These are phyloP conservation scores for Nicotiana noctiflora DNA, from an alignment of 257 asterid genomes.

Conservation along the genomic window DNA sequence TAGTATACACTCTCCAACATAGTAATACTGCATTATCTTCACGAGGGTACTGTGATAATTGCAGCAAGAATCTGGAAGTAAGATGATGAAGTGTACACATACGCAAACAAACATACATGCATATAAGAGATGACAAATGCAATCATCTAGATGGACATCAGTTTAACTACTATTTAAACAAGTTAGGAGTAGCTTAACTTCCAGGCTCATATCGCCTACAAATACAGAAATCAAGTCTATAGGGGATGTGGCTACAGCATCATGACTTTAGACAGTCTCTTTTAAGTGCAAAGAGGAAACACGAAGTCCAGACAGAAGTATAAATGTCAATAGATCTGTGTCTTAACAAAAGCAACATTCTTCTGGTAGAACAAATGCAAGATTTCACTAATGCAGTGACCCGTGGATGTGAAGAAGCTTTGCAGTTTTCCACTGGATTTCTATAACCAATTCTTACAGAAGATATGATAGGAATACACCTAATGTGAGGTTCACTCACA, in stretches of 20 bases:
- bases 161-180: conserved; percentile 3
- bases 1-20: not conserved
- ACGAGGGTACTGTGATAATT: not conserved
- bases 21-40: not conserved
- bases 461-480: not conserved
- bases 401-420: not conserved
- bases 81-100: not conserved
- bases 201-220: not conserved
- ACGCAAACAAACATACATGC: not conserved
- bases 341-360: not conserved
- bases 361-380: not conserved
- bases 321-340: not conserved
- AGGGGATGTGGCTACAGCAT: not conserved
- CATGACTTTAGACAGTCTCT: not conserved
- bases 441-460: not conserved
- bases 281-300: not conserved
- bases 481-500: not conserved
- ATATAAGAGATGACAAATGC: not conserved
- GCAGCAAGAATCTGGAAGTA: conserved; percentile 5
- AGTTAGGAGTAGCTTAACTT: not conserved
- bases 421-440: not conserved
- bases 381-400: not conserved
- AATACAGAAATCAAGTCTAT: not conserved
- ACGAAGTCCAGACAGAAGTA: not conserved
- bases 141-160: not conserved